Conservation (phyloP, 116 monocot species). For the Iris pallida region DNA sequence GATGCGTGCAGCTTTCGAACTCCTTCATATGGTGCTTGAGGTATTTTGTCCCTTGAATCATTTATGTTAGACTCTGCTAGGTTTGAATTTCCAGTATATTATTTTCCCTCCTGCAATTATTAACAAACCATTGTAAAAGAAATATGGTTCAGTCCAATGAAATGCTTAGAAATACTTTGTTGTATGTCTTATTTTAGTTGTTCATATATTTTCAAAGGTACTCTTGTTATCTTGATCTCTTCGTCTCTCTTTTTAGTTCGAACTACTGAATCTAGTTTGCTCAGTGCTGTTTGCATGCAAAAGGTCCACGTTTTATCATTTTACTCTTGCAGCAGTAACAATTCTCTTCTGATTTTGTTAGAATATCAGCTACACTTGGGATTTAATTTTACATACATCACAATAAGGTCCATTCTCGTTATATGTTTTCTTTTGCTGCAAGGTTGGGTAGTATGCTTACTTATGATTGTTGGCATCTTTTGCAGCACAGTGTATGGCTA, state of each 20-base stretch:
- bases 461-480: slow-evolving; percentile 10
- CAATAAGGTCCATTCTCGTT: not conserved
- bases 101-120: not conserved
- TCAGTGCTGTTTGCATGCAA: no score
- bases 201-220: no score
- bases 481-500: slow-evolving; percentile 96
- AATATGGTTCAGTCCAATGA: not conserved
- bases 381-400: no score
- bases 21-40: slow-evolving; percentile 99
- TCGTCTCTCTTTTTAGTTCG: no score
- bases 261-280: no score
- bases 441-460: not conserved
- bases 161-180: no score
- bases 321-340: no score
- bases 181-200: no score
- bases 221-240: no score
- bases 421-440: not conserved
- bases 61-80: not conserved
- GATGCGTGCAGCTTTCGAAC: slow-evolving; percentile 98
- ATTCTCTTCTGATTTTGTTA: no score
- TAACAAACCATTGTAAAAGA: not conserved
- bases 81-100: not conserved
- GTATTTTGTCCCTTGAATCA: slow-evolving; percentile 25
- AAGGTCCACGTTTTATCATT: no score
- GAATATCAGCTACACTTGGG: no score